Evolutionary conservation across 2,329 filamentous ascomycete genomes (phyloP).

Genomic region (Leptographium wingfieldii): DNA sequence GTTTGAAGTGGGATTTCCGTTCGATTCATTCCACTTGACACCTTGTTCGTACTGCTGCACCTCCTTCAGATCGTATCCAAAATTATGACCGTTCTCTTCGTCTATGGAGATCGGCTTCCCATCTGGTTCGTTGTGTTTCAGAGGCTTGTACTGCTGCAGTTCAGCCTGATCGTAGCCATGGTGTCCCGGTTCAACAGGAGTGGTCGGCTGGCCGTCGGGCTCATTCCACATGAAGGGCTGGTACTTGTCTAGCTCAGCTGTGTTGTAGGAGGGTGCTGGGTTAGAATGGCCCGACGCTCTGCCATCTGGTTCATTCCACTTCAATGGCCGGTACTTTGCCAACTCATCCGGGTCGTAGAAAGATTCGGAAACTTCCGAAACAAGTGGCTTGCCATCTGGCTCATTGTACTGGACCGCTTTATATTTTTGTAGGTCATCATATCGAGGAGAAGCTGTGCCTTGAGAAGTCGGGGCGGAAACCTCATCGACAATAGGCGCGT

Average conservation of each 20-base stretch:
- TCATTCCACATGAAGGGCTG: constrained; percentile 6
- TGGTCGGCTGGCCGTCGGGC: constrained; percentile 9
- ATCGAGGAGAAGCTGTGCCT: neutral
- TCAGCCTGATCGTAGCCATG: constrained; percentile 24
- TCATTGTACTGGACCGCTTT: constrained; percentile 22
- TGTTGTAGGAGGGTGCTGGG: neutral
- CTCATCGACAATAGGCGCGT: constrained; percentile 21
- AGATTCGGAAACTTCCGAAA: constrained; percentile 1
- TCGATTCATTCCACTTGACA: neutral
- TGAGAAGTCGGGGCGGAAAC: neutral
- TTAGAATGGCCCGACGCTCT: neutral
- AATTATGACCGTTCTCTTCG: neutral
- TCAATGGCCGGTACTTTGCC: constrained; percentile 12
- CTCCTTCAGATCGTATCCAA: neutral
- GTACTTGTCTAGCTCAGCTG: constrained; percentile 9
- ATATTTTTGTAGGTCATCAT: constrained; percentile 8
- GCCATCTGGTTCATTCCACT: constrained; percentile 10
- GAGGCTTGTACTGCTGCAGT: constrained; percentile 22
- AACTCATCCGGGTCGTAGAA: constrained; percentile 7
- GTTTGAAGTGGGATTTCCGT: neutral
- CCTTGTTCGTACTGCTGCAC: neutral
- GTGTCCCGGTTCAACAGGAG: constrained; percentile 10
- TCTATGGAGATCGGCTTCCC: constrained; percentile 11
- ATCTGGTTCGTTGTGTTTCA: constrained; percentile 21
- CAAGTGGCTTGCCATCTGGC: constrained; percentile 12